These are phyloP conservation scores for Podospora pseudopauciseta DNA, from an alignment of 495 filamentous ascomycete species.

Conservation along the genomic window DNA sequence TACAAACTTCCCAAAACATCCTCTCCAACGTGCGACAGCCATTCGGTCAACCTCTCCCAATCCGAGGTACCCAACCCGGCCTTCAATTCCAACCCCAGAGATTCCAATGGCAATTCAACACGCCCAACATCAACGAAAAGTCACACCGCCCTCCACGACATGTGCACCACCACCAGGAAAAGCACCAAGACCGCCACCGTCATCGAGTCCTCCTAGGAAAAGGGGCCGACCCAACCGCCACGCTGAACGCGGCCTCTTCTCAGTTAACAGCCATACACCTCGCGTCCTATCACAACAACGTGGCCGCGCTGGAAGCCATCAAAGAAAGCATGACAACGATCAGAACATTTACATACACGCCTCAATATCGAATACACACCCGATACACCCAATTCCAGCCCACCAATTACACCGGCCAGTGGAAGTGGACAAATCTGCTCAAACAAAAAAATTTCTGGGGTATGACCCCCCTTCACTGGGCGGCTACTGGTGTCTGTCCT, in stretches of 20 bases:
- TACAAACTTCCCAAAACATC: too few species aligned
- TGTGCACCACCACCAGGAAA: neutral
- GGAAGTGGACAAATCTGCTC: neutral
- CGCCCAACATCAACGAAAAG: too few species aligned
- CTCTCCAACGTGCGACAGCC: too few species aligned
- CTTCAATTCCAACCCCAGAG: too few species aligned
- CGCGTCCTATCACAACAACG: neutral
- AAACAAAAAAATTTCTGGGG: neutral
- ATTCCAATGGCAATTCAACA: too few species aligned
- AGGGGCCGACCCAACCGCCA: neutral
- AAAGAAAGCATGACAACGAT: neutral
- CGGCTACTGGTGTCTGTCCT: neutral
- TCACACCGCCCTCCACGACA: neutral
- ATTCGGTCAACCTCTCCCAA: too few species aligned
- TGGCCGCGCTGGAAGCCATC: neutral
- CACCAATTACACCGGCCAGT: too few species aligned
- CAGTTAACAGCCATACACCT: neutral
- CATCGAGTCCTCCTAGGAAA: neutral
- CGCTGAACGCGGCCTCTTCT: neutral
- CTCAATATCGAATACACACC: too few species aligned
- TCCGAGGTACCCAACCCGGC: too few species aligned
- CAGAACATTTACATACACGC: too few species aligned
- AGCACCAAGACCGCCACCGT: too few species aligned
- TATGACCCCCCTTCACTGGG: neutral
- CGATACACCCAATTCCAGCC: too few species aligned